Evolutionary conservation across 352 stramenopile genomes (phyloP), one percentile per base, ranked within the genome.

Genomic region (Phytophthora fragariae): DNA sequence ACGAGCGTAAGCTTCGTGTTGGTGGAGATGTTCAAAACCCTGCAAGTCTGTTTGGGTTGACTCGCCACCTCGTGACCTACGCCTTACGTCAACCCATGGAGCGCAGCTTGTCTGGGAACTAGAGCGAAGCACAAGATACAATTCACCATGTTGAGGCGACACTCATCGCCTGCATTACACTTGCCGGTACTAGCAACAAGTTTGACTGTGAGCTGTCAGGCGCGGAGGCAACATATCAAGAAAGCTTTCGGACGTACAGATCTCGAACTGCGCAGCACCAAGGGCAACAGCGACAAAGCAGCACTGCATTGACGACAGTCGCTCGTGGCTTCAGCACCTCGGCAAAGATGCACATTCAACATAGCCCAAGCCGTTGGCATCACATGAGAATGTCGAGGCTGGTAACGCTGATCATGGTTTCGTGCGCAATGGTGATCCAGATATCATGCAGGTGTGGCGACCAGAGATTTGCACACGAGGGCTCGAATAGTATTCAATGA

Each of bases 11-110:
- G 35, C 44, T 50, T 6, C 44, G 44, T 6, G n/a, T 24, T 21
- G 44, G 44, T 9, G 44, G n/a, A 14, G 6, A 6, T 24, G 44
- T 50, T 21, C 14, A 21, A 8, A 11, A 19, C 15, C 44, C 44
- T 50, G 44, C 14, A 8, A 50, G 44, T 21, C 5, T 50, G 44
- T 50, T 50, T 21, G 44, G 24, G 6, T 21, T 41, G 73, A 73
- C 62, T 21, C 76, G 81, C 29, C 70, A 79, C 19, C 59, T 81
- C 3, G 65, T 65, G 1, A 66, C 54, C 2, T 83, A 81, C 41
- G 66, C 81, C 9, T 73, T 83, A 12, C 57, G 50, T 6, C 44
- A 50, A 50, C 9, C 37, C 8, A 9, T 46, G 8, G 21, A 21
- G 14, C 14, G 12, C 14, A 54, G 50, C 35, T 46, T 14, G 8